Evolutionary conservation across 345 rosid species (phyloP), one percentile per base, ranked within the genome.

Genomic region (Gossypium longicalyx): DNA sequence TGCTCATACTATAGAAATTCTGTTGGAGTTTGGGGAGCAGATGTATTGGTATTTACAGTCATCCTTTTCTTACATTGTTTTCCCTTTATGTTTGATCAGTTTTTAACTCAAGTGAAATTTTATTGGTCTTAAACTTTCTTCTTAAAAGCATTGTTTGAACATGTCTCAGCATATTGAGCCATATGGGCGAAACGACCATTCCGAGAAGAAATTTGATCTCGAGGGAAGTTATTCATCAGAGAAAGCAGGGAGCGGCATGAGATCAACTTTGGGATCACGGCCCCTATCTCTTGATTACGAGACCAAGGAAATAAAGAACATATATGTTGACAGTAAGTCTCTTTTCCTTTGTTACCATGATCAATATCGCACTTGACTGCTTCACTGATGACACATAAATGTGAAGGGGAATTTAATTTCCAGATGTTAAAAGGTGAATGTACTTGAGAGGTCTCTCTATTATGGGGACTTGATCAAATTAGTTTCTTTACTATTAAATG

Each of bases 1-100:
- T 93, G 97, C 78, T 96, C 99, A 9, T 86, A 83, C 78, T 90
- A 86, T 80, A 89, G 67, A 81, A 89, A 89, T 82, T 87, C 95
- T 68, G 90, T 96, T 52, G 97, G 91, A 76, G 88, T 93, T 77
- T 96, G 99, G 99, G 95, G 86, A 65, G 91, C 90, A 17, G 97
- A 96, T 86, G 77, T 81, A 54, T 82, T 87, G 86, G 99, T 96
- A 90, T 56, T 76, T 54, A 57, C 77, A 45, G 59, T 60, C 53
- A 44, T 67, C 25, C 17, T 66, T 71, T 53, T 51, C 72, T 38
- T 51, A 77, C 4, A 45, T 54, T 51, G 27, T 77, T 70, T 78
- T 65, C 20, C 57, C 34, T 58, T 73, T 78, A 54, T 70, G 23
- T 71, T 62, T 56, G 1, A 2, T 29, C 45, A 23, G 22, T 75